phyloP scores from a whole-genome alignment of 371 early-diverging fungal species.

The Mortierella sp. region DNA sequence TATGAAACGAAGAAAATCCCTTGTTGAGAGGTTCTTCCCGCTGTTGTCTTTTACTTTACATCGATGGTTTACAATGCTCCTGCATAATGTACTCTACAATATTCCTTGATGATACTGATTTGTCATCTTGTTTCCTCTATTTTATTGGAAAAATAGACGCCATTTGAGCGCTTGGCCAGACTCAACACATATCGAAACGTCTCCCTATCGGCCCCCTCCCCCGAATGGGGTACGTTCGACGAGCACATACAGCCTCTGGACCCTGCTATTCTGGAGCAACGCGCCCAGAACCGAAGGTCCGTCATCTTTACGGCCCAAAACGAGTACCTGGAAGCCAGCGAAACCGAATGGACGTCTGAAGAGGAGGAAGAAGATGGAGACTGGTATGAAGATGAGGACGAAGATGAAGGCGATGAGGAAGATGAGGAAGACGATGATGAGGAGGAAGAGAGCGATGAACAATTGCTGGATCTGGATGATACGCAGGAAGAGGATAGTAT shows the following conservation, averaged over 20 bases:
- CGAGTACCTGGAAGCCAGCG: slow-evolving; percentile 47
- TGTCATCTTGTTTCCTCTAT: background rate
- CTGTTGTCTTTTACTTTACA: too few species aligned
- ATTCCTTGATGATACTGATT: background rate
- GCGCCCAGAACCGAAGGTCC: slow-evolving; percentile 33
- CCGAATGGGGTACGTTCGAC: slow-evolving; percentile 53
- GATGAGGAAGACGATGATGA: slow-evolving; percentile 27
- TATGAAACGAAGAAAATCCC: too few species aligned
- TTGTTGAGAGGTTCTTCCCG: too few species aligned
- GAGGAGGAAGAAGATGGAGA: slow-evolving; percentile 49
- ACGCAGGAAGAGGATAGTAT: slow-evolving; percentile 23
- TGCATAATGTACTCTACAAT: too few species aligned
- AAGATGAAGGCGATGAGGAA: slow-evolving; percentile 53
- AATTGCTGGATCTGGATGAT: slow-evolving; percentile 27
- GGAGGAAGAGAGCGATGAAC: slow-evolving; percentile 38
- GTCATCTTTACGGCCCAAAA: slow-evolving; percentile 48
- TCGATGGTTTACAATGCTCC: too few species aligned
- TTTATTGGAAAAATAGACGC: slow-evolving; percentile 84
- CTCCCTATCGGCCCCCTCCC: slow-evolving; percentile 64
- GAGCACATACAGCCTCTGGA: slow-evolving; percentile 45
- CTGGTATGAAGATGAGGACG: slow-evolving; percentile 53
- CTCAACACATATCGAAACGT: slow-evolving; percentile 90
- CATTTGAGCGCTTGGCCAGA: slow-evolving; percentile 89
- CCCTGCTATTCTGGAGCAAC: slow-evolving; percentile 30
- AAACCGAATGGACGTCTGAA: slow-evolving; percentile 58